Conservation (phyloP, 805 yeast genomes). For the Debaryomyces maramus region DNA sequence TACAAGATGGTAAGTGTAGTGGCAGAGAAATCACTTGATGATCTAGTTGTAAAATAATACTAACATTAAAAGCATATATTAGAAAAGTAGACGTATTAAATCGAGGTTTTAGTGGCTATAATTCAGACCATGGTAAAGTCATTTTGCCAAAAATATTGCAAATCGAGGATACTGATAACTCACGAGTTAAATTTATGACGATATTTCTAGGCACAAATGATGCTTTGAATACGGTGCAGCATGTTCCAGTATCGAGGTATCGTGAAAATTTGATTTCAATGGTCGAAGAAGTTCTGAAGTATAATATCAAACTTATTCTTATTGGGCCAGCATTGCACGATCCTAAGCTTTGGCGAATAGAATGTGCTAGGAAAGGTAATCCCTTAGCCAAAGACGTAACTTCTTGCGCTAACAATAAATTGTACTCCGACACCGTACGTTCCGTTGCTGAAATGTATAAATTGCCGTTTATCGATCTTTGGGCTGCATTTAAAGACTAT, state of each 20-base stretch:
- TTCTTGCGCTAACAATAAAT: slow-evolving; percentile 41
- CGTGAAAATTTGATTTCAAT: slow-evolving; percentile 47
- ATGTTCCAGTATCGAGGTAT: slow-evolving; percentile 54
- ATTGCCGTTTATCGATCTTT: slow-evolving; percentile 61
- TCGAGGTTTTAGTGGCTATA: slow-evolving; percentile 81
- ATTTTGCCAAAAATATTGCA: slow-evolving; percentile 46
- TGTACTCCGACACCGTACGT: slow-evolving; percentile 53
- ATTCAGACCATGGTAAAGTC: slow-evolving; percentile 54
- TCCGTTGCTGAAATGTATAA: slow-evolving; percentile 44
- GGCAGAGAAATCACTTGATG: no score
- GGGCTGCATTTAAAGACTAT: slow-evolving; percentile 39
- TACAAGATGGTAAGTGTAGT: slow-evolving; percentile 29
- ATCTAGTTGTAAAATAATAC: no score
- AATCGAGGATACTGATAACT: slow-evolving; percentile 28
- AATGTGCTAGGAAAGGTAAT: slow-evolving; percentile 14
- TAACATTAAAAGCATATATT: slow-evolving; percentile 34
- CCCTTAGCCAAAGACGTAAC: slow-evolving; percentile 28
- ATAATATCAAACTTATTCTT: slow-evolving; percentile 53
- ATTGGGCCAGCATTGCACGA: slow-evolving; percentile 66
- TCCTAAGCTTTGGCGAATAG: slow-evolving; percentile 12
- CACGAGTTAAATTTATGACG: slow-evolving; percentile 45
- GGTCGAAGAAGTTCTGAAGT: slow-evolving; percentile 36
- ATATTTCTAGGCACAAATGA: slow-evolving; percentile 87
- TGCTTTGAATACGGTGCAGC: slow-evolving; percentile 29
- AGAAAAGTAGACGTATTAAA: slow-evolving; percentile 67